Evolutionary conservation across 2,329 filamentous ascomycete genomes (phyloP), one percentile per base, ranked within the genome.

Genomic region (Colletotrichum chrysophilum): DNA sequence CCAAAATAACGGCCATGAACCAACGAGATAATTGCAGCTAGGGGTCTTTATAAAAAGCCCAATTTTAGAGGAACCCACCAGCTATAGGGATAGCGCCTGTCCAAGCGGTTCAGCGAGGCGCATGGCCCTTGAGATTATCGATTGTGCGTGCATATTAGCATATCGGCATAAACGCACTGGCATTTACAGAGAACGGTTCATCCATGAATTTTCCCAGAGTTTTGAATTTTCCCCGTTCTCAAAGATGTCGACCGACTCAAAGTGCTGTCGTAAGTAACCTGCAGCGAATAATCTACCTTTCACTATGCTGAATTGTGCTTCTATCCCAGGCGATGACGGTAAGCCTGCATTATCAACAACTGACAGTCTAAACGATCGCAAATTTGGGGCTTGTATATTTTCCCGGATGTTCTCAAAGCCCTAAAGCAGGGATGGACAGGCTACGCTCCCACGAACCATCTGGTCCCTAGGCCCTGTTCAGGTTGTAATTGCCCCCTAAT

Each of bases 61-160:
- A 43, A 18, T 18, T 9, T 5, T 43, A 43, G 16, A 48, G 38
- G 18, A 12, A n/a, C 4, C 9, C 9, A 48, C 1, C 1, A 18
- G 36, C 16, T n/a, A 18, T 48, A 5, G 38, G 0, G 3, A n/a
- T 0, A n/a, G 38, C 18, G 18, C 18, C 38, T n/a, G 38, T 0
- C 5, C 38, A 48, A 48, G 18, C 18, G 9, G 5, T n/a, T 48
- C 3, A 12, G 18, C 38, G 18, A 48, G 3, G 38, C 38, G 8
- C 5, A 12, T 4, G 18, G 38, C 38, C 38, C 4, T 18, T 5
- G 36, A 38, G 36, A 38, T 38, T 16, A 38, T 38, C 36, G 1
- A 18, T 36, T 36, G 34, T 1, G 32, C 32, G 4, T 4, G 1
- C 34, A 36, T 36, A 36, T 4, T 36, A 4, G 34, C 14, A 16